Evolutionary conservation across 2,329 filamentous ascomycete species (phyloP), one percentile per base, ranked within the genome.

Genomic region (Grosmannia huntii): DNA sequence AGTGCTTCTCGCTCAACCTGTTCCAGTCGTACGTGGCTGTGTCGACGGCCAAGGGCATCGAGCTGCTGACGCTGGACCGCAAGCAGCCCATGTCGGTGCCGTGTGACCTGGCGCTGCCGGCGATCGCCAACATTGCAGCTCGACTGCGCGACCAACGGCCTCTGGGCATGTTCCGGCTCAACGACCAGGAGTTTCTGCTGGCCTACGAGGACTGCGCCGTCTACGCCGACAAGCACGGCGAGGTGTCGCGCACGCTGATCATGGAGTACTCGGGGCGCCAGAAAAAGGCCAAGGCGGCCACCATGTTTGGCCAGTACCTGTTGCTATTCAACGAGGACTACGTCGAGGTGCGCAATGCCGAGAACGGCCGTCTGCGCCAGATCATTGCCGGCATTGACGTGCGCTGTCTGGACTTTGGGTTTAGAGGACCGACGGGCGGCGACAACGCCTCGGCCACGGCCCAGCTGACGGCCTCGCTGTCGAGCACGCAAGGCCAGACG

Each of bases 191-290:
- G 70, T 99, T 97, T 72, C 76, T 99, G 28, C 83, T 96, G 54
- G 89, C 88, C 44, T 99, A 97, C 70, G 89, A 95, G 71, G 90
- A 96, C 71, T 97, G 92, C 65, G 94, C 91, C 21, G 91, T 99
- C 10, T 99, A 97, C 67, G 88, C 97, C 68, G 95, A 99, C 76
- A 96, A 97, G 73, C 90, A 97, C 71, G 94, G 94, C 64, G 94
- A 99, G 61, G 90, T 99, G 31, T 92, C 85, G 46, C 87, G 95
- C 52, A 90, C 87, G 31, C 89, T 97, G 60, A 91, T 97, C 67
- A 96, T 99, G 90, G 90, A 97, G 69, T 99, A 97, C 70, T 94
- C 95, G n/a, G 94, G 94, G 64, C 92, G 87, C 66, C 80, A 82
- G 68, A 83, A 82, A 71, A 82, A 82, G 70, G 94, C 94, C 1